Percentiles rank a stretch among this genome's conserved stretches.
Conservation (phyloP, 352 stramenopile genomes). For the Pythium aquatile region DNA sequence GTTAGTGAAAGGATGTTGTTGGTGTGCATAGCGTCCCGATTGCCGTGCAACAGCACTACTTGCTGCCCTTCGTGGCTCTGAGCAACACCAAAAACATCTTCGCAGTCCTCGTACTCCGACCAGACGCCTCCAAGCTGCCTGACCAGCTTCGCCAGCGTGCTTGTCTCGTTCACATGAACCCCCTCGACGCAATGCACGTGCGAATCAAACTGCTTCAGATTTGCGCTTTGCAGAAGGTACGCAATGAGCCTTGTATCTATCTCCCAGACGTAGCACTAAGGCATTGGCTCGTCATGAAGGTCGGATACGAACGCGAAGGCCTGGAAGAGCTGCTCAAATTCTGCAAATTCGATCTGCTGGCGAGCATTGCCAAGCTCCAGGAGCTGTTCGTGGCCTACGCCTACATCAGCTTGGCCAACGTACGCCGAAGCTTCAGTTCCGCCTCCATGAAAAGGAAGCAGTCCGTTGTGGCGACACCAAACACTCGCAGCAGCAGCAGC, state of each 20-base stretch:
- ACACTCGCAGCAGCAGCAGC: neutral
- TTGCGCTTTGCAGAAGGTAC: conserved; percentile 46
- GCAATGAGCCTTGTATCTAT: too few relatives aligned
- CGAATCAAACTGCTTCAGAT: conserved; percentile 55
- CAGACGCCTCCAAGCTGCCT: conserved; percentile 53
- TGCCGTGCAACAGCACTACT: conserved; percentile 51
- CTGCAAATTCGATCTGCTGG: conserved; percentile 39
- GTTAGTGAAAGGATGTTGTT: neutral
- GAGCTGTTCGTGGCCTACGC: conserved; percentile 48
- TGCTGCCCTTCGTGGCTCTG: conserved; percentile 44
- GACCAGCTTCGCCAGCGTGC: conserved; percentile 57
- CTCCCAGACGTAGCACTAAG: neutral
- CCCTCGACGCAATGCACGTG: conserved; percentile 41
- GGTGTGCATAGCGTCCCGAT: conserved; percentile 32
- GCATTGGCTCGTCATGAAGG: conserved; percentile 25
- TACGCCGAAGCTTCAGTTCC: conserved; percentile 30
- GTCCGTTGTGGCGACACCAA: neutral
- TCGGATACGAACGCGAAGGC: conserved; percentile 57
- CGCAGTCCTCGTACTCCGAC: conserved; percentile 47
- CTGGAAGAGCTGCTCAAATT: conserved; percentile 46
- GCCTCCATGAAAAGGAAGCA: neutral
- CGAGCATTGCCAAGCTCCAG: conserved; percentile 43
- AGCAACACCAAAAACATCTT: conserved; percentile 60
- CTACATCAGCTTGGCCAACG: conserved; percentile 59
- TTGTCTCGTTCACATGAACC: conserved; percentile 37